A percentile compares a stretch with the other conserved stretches of the same genome.
Conservation (phyloP, 495 filamentous ascomycete genomes). For the Aspergillus nanangensis region DNA sequence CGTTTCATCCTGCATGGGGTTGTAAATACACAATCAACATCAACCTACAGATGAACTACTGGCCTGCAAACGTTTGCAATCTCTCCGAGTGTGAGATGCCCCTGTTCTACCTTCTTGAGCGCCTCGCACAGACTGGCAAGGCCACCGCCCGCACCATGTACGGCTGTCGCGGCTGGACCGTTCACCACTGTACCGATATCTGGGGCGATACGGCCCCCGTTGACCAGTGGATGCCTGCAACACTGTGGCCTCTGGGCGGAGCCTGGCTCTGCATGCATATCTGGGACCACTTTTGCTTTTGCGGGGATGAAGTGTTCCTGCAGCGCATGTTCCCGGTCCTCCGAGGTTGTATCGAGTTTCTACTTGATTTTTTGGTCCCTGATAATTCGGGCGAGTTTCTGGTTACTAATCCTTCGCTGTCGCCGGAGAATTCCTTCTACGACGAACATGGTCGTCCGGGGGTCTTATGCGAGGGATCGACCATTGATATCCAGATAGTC, state of each 20-base stretch:
- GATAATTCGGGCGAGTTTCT: constrained; percentile 30
- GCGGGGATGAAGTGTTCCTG: constrained; percentile 29
- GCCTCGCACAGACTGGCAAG: constrained; percentile 27
- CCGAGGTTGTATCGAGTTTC: constrained; percentile 35
- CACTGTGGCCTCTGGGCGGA: constrained; percentile 43
- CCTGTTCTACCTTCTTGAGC: constrained; percentile 39
- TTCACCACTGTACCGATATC: constrained; percentile 46
- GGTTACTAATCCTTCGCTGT: constrained; percentile 42
- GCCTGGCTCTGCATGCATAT: constrained; percentile 46
- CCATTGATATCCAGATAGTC: constrained; percentile 47
- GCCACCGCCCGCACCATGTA: constrained; percentile 43
- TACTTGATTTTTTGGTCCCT: constrained; percentile 42
- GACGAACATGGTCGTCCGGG: constrained; percentile 25
- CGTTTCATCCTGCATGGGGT: constrained; percentile 47
- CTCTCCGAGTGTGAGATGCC: constrained; percentile 27
- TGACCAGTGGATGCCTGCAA: constrained; percentile 40
- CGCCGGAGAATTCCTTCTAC: constrained; percentile 45
- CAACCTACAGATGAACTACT: constrained; percentile 61
- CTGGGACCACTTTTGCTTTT: constrained; percentile 43
- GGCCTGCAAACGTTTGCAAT: constrained; percentile 44
- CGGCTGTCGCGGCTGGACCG: constrained; percentile 40
- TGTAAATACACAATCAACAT: constrained; percentile 56
- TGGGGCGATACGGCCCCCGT: constrained; percentile 46
- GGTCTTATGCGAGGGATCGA: constrained; percentile 36
- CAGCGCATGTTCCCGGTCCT: constrained; percentile 28